phyloP scores from a whole-genome alignment of 805 yeast genomes.

The Ogataea paradorogensis region DNA sequence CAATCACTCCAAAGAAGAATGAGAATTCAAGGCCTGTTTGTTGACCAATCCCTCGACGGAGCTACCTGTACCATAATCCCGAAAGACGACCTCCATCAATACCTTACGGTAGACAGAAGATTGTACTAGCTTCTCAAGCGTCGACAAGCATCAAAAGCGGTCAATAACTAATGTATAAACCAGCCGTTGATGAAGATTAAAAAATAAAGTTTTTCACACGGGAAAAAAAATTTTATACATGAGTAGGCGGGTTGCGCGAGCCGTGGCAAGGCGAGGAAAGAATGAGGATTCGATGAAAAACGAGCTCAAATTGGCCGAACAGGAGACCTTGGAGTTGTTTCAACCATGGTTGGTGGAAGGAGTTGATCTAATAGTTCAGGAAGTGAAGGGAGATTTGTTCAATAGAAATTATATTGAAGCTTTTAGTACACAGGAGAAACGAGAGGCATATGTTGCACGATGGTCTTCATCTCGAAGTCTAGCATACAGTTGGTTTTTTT shows the following conservation, averaged over 20 bases:
- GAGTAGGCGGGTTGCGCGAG: constrained; percentile 36
- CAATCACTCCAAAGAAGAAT: constrained; percentile 32
- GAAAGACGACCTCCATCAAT: constrained; percentile 23
- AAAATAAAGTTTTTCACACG: neutral
- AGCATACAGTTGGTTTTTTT: constrained; percentile 67
- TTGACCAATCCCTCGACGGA: constrained; percentile 97
- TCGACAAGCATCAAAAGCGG: constrained; percentile 29
- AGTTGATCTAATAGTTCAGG: constrained; percentile 48
- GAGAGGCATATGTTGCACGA: constrained; percentile 75
- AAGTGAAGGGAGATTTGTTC: constrained; percentile 65
- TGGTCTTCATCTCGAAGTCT: constrained; percentile 87
- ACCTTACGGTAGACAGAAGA: constrained; percentile 31
- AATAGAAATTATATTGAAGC: constrained; percentile 71
- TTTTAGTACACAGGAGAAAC: constrained; percentile 57
- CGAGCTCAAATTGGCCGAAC: constrained; percentile 31
- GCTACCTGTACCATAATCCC: constrained; percentile 70
- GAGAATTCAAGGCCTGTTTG: constrained; percentile 35
- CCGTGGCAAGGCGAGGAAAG: constrained; percentile 24
- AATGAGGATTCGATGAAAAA: constrained; percentile 8
- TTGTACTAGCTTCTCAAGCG: constrained; percentile 37
- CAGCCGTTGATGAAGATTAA: constrained; percentile 42
- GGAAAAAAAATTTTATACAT: constrained; percentile 15
- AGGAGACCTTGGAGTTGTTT: constrained; percentile 33
- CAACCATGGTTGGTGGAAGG: constrained; percentile 35
- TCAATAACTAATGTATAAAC: constrained; percentile 23